Conservation (phyloP, 2,329 filamentous ascomycete species). For the Monascus ruber region DNA sequence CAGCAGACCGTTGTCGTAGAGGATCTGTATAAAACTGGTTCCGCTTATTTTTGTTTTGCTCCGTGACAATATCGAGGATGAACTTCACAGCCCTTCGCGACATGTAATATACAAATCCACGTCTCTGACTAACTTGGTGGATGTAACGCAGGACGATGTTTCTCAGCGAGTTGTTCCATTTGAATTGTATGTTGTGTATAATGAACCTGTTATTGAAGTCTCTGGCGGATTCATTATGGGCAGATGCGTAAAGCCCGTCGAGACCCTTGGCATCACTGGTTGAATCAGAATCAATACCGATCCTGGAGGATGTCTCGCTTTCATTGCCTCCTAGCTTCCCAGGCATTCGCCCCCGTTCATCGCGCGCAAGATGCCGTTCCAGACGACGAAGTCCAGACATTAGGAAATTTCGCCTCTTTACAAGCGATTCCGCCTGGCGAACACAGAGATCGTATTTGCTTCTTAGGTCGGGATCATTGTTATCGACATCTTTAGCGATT, state of each 20-base stretch:
- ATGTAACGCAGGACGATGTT: conserved; percentile 97
- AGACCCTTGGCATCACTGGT: conserved; percentile 45
- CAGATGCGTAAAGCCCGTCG: conserved; percentile 53
- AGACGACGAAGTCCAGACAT: conserved; percentile 47
- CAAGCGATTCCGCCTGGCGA: conserved; percentile 45
- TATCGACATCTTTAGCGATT: conserved; percentile 43
- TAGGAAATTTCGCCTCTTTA: conserved; percentile 49
- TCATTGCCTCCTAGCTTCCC: conserved; percentile 11
- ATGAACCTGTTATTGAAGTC: conserved; percentile 98
- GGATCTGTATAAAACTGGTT: conserved; percentile 23
- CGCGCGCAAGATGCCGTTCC: conserved; percentile 34
- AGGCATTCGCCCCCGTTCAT: conserved; percentile 42
- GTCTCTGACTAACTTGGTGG: conserved; percentile 89
- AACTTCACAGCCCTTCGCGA: conserved; percentile 94
- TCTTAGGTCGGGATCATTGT: conserved; percentile 30
- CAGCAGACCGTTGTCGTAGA: conserved; percentile 12
- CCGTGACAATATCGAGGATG: conserved; percentile 92
- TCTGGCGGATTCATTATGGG: conserved; percentile 71
- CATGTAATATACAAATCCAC: conserved; percentile 96
- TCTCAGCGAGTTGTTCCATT: conserved; percentile 93
- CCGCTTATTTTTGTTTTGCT: conserved; percentile 65
- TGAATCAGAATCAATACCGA: conserved; percentile 25
- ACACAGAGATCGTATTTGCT: conserved; percentile 40
- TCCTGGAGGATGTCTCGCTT: conserved; percentile 15
- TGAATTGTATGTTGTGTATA: conserved; percentile 92